A percentile compares a stretch with the other conserved stretches of the same genome.
These are phyloP conservation scores for Zopfia rhizophila DNA, from an alignment of 2,329 filamentous ascomycete species.

Conservation along the genomic window DNA sequence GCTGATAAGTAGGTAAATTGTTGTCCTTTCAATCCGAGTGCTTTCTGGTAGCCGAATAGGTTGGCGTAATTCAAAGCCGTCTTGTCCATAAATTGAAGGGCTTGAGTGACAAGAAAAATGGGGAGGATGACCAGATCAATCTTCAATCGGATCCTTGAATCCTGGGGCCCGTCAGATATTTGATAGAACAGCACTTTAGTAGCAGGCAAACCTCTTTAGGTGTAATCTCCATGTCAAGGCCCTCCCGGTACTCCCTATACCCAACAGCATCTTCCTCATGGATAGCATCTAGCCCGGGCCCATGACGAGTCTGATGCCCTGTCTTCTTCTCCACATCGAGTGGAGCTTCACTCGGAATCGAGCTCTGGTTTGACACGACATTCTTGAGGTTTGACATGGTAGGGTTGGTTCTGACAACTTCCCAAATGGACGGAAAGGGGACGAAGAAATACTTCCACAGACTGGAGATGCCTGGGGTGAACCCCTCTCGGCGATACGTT, in stretches of 20 bases:
- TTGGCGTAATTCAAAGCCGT: slow-evolving; percentile 39
- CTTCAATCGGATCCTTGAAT: slow-evolving; percentile 29
- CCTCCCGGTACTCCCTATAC: slow-evolving; percentile 29
- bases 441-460: no score
- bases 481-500: no score
- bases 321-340: background rate
- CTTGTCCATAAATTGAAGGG: slow-evolving; percentile 37
- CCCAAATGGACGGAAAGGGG: no score
- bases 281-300: slow-evolving; percentile 2
- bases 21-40: slow-evolving; percentile 44
- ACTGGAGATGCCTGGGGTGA: no score
- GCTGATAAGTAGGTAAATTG: slow-evolving; percentile 52
- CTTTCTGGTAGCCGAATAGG: slow-evolving; percentile 50
- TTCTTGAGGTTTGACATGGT: slow-evolving; percentile 4
- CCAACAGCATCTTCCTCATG: slow-evolving; percentile 25
- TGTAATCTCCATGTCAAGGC: slow-evolving; percentile 19
- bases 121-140: slow-evolving; percentile 35
- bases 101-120: slow-evolving; percentile 35
- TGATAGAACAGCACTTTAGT: background rate
- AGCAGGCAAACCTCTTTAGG: slow-evolving; percentile 18
- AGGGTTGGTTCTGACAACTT: no score
- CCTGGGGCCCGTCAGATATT: no score
- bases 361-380: slow-evolving; percentile 1
- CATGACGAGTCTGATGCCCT: background rate
- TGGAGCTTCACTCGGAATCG: slow-evolving; percentile 4